phyloP scores from a whole-genome alignment of 2,329 filamentous ascomycete species.

The Alternaria alternata region DNA sequence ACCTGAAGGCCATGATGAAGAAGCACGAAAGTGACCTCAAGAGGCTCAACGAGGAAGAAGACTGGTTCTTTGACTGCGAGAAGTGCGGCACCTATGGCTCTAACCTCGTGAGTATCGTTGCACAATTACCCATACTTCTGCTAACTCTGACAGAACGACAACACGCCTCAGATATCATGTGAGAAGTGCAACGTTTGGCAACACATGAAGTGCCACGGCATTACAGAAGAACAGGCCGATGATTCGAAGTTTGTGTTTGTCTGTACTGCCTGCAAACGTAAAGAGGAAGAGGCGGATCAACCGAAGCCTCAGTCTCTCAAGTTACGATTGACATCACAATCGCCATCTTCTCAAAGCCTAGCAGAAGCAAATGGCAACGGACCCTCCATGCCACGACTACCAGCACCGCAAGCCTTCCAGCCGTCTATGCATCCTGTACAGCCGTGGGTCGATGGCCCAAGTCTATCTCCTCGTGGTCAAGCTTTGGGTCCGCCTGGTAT shows the following conservation, averaged over 20 bases:
- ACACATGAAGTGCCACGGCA: conserved; percentile 89
- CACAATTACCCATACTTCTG: not conserved
- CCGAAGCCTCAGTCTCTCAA: conserved; percentile 70
- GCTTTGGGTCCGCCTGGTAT: conserved; percentile 53
- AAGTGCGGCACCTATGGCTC: conserved; percentile 89
- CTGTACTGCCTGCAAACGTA: conserved; percentile 78
- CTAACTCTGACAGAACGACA: conserved; percentile 72
- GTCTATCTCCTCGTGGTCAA: conserved; percentile 56
- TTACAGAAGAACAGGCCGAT: conserved; percentile 81
- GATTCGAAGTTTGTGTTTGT: conserved; percentile 80
- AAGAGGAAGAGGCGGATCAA: conserved; percentile 67
- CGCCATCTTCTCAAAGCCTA: conserved; percentile 45
- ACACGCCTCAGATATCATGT: conserved; percentile 91
- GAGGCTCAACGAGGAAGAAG: conserved; percentile 73
- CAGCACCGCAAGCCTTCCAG: conserved; percentile 26
- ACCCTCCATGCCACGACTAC: conserved; percentile 24
- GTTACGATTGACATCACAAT: conserved; percentile 62
- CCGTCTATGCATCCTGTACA: conserved; percentile 33
- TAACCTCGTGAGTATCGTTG: conserved; percentile 63
- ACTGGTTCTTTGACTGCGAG: conserved; percentile 93
- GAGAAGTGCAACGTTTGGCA: conserved; percentile 97
- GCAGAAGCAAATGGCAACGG: conserved; percentile 29
- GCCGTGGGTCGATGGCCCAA: conserved; percentile 53
- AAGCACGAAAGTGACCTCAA: conserved; percentile 79
- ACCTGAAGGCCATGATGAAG: conserved; percentile 83